Evolutionary conservation across 192 early-diverging fungal genomes (phyloP).

Genomic region (Tieghemiomyces parasiticus): DNA sequence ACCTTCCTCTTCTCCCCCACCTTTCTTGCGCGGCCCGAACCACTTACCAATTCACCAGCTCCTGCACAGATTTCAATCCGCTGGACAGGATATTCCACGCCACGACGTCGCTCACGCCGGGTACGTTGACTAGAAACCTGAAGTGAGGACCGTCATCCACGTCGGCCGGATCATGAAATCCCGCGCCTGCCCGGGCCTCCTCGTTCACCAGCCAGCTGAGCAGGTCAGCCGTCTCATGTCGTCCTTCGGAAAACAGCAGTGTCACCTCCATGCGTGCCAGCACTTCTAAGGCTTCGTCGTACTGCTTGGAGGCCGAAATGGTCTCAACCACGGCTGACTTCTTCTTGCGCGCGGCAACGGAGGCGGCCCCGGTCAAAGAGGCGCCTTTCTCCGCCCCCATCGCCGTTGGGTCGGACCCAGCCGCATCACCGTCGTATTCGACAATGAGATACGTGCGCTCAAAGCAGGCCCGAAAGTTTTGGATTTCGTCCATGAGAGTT

Average conservation of each 20-base stretch:
- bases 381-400: too few relatives aligned
- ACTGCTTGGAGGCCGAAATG: not conserved
- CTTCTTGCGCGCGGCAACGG: too few relatives aligned
- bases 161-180: not conserved
- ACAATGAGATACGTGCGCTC: not conserved
- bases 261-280: not conserved
- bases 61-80: not conserved
- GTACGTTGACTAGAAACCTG: not conserved
- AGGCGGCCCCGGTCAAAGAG: too few relatives aligned
- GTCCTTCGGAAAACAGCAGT: not conserved
- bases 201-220: not conserved
- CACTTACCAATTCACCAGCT: not conserved
- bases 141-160: not conserved
- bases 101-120: not conserved
- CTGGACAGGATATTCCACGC: not conserved
- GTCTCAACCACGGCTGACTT: too few relatives aligned
- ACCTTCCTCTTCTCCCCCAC: too few relatives aligned
- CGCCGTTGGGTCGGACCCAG: too few relatives aligned
- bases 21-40: too few relatives aligned
- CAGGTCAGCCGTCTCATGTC: not conserved
- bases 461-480: not conserved
- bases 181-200: not conserved
- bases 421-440: too few relatives aligned
- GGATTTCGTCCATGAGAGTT: not conserved
- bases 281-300: not conserved